These are phyloP conservation scores for Rosa chinensis DNA, from an alignment of 306 rosid species.

Conservation along the genomic window DNA sequence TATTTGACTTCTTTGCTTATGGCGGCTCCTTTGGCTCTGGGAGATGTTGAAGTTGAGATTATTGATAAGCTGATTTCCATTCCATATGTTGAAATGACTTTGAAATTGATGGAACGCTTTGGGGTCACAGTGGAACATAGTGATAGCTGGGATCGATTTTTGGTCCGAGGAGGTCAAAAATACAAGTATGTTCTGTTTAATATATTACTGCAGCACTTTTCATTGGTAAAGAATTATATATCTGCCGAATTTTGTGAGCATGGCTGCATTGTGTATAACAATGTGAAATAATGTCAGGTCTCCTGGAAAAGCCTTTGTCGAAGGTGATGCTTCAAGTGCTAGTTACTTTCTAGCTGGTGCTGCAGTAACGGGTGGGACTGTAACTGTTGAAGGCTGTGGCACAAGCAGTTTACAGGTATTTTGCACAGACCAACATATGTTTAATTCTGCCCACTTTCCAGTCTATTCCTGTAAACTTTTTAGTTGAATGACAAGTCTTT, in stretches of 20 bases:
- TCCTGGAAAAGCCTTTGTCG: slow-evolving; percentile 91
- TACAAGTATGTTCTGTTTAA: slow-evolving; percentile 78
- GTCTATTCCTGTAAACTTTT: slow-evolving; percentile 1
- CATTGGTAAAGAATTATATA: background rate
- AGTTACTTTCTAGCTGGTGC: slow-evolving; percentile 99
- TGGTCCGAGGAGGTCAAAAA: slow-evolving; percentile 86
- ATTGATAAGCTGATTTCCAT: slow-evolving; percentile 88
- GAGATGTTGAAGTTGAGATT: slow-evolving; percentile 90
- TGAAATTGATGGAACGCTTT: slow-evolving; percentile 97
- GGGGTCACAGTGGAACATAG: slow-evolving; percentile 80
- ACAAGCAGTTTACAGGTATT: slow-evolving; percentile 97
- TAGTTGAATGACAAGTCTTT: background rate
- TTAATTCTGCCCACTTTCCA: background rate
- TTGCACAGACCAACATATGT: slow-evolving; percentile 14
- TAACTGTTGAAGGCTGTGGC: slow-evolving; percentile 95
- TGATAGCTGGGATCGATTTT: slow-evolving; percentile 81
- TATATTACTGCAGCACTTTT: slow-evolving; percentile 4
- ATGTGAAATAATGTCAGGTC: slow-evolving; percentile 51
- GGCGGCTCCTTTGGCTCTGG: slow-evolving; percentile 98
- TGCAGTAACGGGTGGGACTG: slow-evolving; percentile 96
- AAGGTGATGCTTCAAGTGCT: slow-evolving; percentile 99
- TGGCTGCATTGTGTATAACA: slow-evolving; percentile 18
- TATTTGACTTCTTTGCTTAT: slow-evolving; percentile 94
- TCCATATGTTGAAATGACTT: slow-evolving; percentile 97
- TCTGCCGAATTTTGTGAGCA: slow-evolving; percentile 17